Percentiles rank a stretch among this genome's conserved stretches.
phyloP scores from a whole-genome alignment of 768 basidiomycete species.

The Mycena galericulata region DNA sequence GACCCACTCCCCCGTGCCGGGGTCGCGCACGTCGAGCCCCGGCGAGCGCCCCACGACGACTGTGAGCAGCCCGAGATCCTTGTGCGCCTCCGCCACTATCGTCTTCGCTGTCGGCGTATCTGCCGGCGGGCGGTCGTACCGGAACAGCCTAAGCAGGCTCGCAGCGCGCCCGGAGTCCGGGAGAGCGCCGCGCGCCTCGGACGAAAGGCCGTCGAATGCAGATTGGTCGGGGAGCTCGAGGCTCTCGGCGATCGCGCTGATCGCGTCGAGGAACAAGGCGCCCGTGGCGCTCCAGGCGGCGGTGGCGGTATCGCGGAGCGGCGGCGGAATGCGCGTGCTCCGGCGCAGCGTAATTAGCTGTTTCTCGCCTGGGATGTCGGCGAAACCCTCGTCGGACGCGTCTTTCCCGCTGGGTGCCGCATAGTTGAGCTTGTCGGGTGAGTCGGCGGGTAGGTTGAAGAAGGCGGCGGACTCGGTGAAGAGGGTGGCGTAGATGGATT shows the following conservation, averaged over 20 bases:
- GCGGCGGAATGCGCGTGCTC: not conserved
- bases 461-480: slow-evolving; percentile 23
- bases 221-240: slow-evolving; percentile 21
- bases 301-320: not conserved
- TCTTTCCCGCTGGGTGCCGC: slow-evolving; percentile 24
- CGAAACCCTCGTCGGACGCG: slow-evolving; percentile 35
- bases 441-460: slow-evolving; percentile 25
- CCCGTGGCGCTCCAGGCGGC: slow-evolving; percentile 31
- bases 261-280: slow-evolving; percentile 12
- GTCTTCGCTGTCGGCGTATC: slow-evolving; percentile 8
- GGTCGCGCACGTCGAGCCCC: slow-evolving; percentile 31
- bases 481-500: slow-evolving; percentile 17
- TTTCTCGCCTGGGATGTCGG: slow-evolving; percentile 31
- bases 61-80: slow-evolving; percentile 33
- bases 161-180: slow-evolving; percentile 11
- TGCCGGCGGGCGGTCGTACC: slow-evolving; percentile 21
- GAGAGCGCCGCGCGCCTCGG: slow-evolving; percentile 10
- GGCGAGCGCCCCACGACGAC: slow-evolving; percentile 30
- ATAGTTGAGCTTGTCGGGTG: slow-evolving; percentile 8
- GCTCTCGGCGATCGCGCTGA: slow-evolving; percentile 27
- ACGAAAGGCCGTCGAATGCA: slow-evolving; percentile 21
- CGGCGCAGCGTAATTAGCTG: slow-evolving; percentile 33
- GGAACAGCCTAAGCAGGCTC: slow-evolving; percentile 30
- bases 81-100: slow-evolving; percentile 34
- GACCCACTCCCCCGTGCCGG: slow-evolving; percentile 20